Percentiles rank a stretch among this genome's conserved stretches.
These are phyloP conservation scores for Cercospora beticola DNA, from an alignment of 2,329 filamentous ascomycete genomes.

Conservation along the genomic window DNA sequence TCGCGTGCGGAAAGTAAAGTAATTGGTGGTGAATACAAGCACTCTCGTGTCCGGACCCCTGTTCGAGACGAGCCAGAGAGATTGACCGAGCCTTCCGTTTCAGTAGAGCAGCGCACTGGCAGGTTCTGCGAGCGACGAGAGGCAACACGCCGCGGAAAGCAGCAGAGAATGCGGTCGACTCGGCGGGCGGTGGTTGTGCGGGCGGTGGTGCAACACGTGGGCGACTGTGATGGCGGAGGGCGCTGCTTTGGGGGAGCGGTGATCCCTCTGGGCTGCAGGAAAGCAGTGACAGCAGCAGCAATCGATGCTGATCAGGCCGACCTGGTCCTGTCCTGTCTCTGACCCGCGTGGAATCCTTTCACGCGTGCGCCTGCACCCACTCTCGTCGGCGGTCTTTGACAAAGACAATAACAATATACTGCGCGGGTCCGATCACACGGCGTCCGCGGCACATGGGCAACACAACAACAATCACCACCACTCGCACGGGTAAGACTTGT, in stretches of 20 bases:
- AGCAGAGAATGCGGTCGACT: background rate
- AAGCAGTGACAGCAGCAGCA: background rate
- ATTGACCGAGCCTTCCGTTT: conserved; percentile 8
- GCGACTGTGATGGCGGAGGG: background rate
- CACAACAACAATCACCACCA: background rate
- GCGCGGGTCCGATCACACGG: background rate
- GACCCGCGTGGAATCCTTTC: background rate
- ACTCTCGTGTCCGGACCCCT: conserved; percentile 6
- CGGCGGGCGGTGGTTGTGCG: background rate
- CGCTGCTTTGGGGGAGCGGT: background rate
- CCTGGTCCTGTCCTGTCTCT: background rate
- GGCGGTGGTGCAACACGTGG: background rate
- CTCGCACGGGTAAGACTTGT: background rate
- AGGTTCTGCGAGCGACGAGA: background rate
- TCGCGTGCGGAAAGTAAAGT: background rate
- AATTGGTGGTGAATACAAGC: conserved; percentile 5
- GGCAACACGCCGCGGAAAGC: background rate
- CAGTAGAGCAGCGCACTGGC: background rate
- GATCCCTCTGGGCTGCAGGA: background rate
- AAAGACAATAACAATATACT: background rate
- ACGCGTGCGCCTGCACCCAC: background rate
- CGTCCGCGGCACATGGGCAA: background rate
- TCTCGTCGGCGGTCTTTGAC: background rate
- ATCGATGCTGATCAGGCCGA: background rate
- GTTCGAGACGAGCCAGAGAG: conserved; percentile 6